A percentile compares a stretch with the other conserved stretches of the same genome.
Evolutionary conservation across 495 filamentous ascomycete genomes (phyloP).

Genomic region (Filosporella fistucella): DNA sequence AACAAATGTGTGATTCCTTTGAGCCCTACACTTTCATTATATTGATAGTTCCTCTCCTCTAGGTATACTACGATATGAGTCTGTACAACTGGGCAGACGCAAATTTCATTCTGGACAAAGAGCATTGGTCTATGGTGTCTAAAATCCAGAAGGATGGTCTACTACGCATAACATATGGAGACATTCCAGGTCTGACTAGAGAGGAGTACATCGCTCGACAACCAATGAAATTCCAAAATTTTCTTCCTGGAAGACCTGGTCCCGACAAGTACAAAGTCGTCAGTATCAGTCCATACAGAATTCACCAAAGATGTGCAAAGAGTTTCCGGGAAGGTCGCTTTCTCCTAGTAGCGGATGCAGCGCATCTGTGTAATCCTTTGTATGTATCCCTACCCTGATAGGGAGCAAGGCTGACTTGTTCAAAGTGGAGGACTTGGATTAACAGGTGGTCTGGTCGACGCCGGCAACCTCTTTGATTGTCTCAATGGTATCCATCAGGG

Average conservation of each 20-base stretch:
- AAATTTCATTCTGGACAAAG: slow-evolving; percentile 55
- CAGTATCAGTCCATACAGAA: slow-evolving; percentile 52
- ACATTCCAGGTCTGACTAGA: slow-evolving; percentile 40
- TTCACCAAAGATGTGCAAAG: slow-evolving; percentile 57
- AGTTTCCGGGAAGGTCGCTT: slow-evolving; percentile 50
- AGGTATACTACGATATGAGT: slow-evolving; percentile 53
- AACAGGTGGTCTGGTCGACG: slow-evolving; percentile 57
- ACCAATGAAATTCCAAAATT: slow-evolving; percentile 45
- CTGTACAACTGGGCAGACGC: slow-evolving; percentile 50
- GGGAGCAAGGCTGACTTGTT: no score
- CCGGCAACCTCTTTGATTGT: slow-evolving; percentile 52
- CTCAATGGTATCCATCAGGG: slow-evolving; percentile 50
- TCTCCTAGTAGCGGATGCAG: slow-evolving; percentile 55
- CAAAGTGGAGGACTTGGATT: slow-evolving; percentile 58
- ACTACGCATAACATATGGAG: slow-evolving; percentile 56
- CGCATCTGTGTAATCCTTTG: slow-evolving; percentile 53
- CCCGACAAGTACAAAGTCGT: slow-evolving; percentile 50
- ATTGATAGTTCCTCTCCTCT: slow-evolving; percentile 1
- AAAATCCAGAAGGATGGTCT: slow-evolving; percentile 51
- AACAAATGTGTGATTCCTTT: slow-evolving; percentile 45
- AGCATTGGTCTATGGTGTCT: slow-evolving; percentile 58
- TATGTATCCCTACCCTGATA: no score
- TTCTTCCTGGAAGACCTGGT: slow-evolving; percentile 54
- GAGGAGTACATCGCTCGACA: slow-evolving; percentile 50
- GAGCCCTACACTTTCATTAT: neutral